Evolutionary conservation across 225 moss, liverwort and hornwort genomes (phyloP), one percentile per base, ranked within the genome.

Genomic region (Thuidium tamariscinum): DNA sequence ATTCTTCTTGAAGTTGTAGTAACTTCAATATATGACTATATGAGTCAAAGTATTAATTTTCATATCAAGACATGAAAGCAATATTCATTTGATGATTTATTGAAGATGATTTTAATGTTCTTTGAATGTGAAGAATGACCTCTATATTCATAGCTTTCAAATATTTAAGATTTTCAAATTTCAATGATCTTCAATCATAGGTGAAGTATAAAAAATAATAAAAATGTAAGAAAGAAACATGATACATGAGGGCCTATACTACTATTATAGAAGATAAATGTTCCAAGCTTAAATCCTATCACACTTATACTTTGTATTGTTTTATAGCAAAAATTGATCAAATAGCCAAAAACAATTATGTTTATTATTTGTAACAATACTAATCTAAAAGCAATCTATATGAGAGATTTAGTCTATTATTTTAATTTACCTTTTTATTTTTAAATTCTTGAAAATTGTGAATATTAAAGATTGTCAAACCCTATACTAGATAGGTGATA

Each of bases 51-150:
- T 13, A 23, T 13, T 7, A 7, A 67, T 67, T 67, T 22, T 67
- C 4, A 22, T 13, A 67, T 67, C 2, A 23, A 23, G 4, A 37
- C 1, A 13, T 7, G 0, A 67, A 37, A 13, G 7, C 1, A 37
- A 0, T 67, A 12, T 22, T 48, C 48, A 48, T 48, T 48, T 37
- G 37, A 21, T 67, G 3, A 2, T 37, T 67, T 23, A 0, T 37
- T 67, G 36, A 67, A 14, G 25, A 41, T 25, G 2, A 4, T 41
- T 7, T 39, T 2, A 39, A 68, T 41, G 8, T 68, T 25, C 5
- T 13, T 68, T 0, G 8, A 41, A 8, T 39, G 2, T 39, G 0
- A 1, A 68, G 2, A 14, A 41, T 68, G 7, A 25, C 14, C 2
- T 68, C 25, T 68, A 39, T 4, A 68, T 25, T 68, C 2, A 25